These are phyloP conservation scores for Echinochloa phyllopogon DNA, from an alignment of 176 grass and related monocot species.

Conservation along the genomic window DNA sequence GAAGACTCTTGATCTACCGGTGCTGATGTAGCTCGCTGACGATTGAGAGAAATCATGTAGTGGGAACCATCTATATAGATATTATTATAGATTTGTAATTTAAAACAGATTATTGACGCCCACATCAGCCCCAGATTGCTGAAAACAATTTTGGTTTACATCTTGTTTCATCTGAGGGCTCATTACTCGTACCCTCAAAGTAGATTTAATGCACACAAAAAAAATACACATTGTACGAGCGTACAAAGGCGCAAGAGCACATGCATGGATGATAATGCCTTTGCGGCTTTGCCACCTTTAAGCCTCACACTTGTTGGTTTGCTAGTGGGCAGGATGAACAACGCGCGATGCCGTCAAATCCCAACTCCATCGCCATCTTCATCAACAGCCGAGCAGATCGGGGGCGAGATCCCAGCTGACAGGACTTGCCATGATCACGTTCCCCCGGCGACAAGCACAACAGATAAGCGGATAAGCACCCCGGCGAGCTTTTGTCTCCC, in stretches of 20 bases:
- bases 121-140: too few species aligned
- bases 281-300: background rate
- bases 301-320: background rate
- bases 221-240: background rate
- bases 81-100: too few species aligned
- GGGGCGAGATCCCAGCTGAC: background rate
- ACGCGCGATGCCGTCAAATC: background rate
- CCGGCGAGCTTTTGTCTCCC: background rate
- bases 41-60: too few species aligned
- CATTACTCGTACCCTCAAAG: too few species aligned
- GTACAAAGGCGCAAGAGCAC: background rate
- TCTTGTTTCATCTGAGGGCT: too few species aligned
- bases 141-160: too few species aligned
- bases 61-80: too few species aligned
- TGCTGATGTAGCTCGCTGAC: too few species aligned
- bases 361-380: background rate
- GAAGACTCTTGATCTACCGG: too few species aligned
- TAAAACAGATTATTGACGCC: too few species aligned
- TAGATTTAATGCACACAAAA: too few species aligned
- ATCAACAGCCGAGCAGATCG: background rate
- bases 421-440: conserved; percentile 41
- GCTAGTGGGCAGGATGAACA: background rate
- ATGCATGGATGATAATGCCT: background rate
- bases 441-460: conserved; percentile 2
- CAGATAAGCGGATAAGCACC: conserved; percentile 1